phyloP scores from a whole-genome alignment of 2,329 filamentous ascomycete species.

The Exophiala xenobiotica region DNA sequence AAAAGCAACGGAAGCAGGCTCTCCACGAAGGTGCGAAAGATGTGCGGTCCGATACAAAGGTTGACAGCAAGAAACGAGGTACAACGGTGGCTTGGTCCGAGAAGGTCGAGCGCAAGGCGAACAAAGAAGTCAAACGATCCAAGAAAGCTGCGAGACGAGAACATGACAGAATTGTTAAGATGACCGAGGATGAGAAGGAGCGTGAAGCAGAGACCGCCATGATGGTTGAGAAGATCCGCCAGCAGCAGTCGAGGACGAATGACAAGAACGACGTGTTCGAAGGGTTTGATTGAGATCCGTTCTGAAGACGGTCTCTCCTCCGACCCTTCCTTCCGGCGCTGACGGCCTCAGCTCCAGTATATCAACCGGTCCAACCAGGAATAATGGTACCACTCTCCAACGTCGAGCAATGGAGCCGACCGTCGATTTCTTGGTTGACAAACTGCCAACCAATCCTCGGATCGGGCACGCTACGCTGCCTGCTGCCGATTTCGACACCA shows the following conservation, averaged over 20 bases:
- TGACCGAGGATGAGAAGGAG: slow-evolving; percentile 69
- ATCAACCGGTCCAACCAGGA: no score
- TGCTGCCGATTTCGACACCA: no score
- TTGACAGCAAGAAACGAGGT: slow-evolving; percentile 47
- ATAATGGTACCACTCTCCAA: no score
- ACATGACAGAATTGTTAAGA: slow-evolving; percentile 59
- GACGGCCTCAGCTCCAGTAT: no score
- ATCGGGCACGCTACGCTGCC: no score
- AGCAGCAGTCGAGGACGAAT: slow-evolving; percentile 53
- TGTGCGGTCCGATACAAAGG: slow-evolving; percentile 28
- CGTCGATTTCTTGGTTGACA: no score
- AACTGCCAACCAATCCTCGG: no score
- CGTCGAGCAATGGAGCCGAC: no score
- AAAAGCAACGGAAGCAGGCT: slow-evolving; percentile 62
- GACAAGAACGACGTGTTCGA: slow-evolving; percentile 38
- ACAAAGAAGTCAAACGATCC: slow-evolving; percentile 61
- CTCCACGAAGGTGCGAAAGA: slow-evolving; percentile 43
- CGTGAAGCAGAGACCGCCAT: slow-evolving; percentile 63
- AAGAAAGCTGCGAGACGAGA: slow-evolving; percentile 65
- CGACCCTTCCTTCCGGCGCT: no score
- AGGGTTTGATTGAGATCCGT: slow-evolving; percentile 33
- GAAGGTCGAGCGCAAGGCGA: slow-evolving; percentile 65
- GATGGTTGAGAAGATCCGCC: slow-evolving; percentile 64
- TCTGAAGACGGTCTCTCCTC: not conserved
- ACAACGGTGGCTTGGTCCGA: slow-evolving; percentile 71